Evolutionary conservation across 257 asterid genomes (phyloP).

Genomic region (Henckelia pumila): DNA sequence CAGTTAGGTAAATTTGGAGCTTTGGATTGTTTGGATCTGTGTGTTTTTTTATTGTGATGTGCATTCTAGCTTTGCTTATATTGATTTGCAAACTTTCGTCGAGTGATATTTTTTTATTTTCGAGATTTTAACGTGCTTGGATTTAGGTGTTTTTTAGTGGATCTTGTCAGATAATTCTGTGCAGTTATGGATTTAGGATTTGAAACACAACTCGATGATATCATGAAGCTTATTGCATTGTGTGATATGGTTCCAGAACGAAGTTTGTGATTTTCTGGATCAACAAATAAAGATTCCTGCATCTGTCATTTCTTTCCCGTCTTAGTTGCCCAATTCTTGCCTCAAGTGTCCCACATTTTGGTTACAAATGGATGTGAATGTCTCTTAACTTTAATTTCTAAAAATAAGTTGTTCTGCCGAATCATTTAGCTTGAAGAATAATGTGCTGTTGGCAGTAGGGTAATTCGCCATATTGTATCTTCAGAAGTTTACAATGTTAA

Average conservation of each 20-base stretch:
- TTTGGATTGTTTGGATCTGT: constrained; percentile 39
- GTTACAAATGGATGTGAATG: too few species aligned
- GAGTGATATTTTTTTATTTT: constrained; percentile 14
- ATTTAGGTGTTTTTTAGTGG: constrained; percentile 11
- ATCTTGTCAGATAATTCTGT: constrained; percentile 11
- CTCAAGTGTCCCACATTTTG: too few species aligned
- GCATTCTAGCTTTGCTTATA: constrained; percentile 1
- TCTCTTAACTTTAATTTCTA: neutral
- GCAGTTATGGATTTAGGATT: constrained; percentile 6
- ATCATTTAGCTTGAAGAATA: neutral
- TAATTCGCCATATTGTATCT: constrained; percentile 6
- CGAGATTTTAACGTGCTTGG: constrained; percentile 9
- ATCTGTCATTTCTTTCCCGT: constrained; percentile 14
- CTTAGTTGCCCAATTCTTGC: constrained; percentile 8
- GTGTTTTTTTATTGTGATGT: constrained; percentile 11
- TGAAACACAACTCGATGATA: constrained; percentile 11
- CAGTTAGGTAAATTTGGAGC: neutral
- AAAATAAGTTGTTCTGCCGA: neutral
- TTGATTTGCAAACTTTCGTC: neutral
- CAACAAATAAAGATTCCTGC: constrained; percentile 1
- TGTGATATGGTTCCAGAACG: constrained; percentile 8
- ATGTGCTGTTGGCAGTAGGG: constrained; percentile 7
- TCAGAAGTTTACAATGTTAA: constrained; percentile 10
- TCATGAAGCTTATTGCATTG: neutral
- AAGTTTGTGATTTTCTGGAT: constrained; percentile 8